Evolutionary conservation across 495 filamentous ascomycete genomes (phyloP), one percentile per base, ranked within the genome.

Genomic region (Penicillium lagena): DNA sequence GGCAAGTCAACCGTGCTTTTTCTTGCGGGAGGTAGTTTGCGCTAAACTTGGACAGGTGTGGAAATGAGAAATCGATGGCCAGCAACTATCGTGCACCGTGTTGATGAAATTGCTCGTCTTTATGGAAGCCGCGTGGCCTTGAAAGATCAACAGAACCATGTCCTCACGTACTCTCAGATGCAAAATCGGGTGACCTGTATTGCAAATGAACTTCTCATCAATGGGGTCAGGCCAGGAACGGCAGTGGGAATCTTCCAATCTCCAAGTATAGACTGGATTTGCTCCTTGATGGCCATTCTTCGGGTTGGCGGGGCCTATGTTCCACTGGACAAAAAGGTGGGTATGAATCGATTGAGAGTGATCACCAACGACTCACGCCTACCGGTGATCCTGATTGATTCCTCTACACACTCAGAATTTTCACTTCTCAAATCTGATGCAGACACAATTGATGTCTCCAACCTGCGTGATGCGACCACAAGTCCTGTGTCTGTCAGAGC

Each of bases 251-350:
- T 62, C 2, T 57, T 58, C 29, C 45, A 53, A 39, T 14, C 46
- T n/a, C 50, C 78, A 0, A 22, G 45, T 0, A 7, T 56, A 0
- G 66, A 78, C 30, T 77, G 69, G 69, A 53, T 75, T 10, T 68
- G 54, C 27, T 77, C 75, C 0, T 39, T 81, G 39, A 61, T 81
- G 1, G 78, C 73, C 10, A 70, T 81, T 37, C 44, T 70, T 49
- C 55, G 64, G 0, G 27, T 75, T 37, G 78, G 77, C 0, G 68
- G 47, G 1, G 48, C 67, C 2, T 81, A 80, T 43, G 54, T 80
- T 1, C 78, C 79, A 0, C 37, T 81, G 8, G 77, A 81, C 40
- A 51, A 62, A 1, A 49, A 62, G 7, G 64, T 57, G 10, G 50
- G 64, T 12, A 38, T 59, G 1, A 12, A 50, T 5, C 66, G 71